Base-by-base conservation (phyloP, 177 flowering plant genomes). In the Vitis hybrid region DNA sequence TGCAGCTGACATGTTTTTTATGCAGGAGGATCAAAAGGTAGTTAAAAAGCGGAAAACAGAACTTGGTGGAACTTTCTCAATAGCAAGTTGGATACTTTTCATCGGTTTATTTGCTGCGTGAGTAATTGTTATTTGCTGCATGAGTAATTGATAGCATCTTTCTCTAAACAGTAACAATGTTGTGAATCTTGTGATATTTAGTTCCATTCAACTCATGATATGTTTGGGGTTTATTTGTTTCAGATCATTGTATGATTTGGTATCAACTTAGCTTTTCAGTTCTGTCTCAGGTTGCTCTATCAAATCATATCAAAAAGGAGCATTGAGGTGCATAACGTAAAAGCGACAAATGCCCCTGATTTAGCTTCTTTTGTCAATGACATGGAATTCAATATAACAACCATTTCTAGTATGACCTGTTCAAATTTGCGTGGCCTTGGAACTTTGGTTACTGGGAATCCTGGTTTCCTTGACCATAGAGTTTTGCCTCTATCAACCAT, bases 321-420 rank as follows among this genome's bases (percentile, higher is more conserved):
- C 11, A 79, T 96, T 48, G 99, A 93, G 79, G 91, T 93, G 76
- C 95, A 88, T 74, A 93, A 83, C 68, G 78, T 96, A 13, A 87
- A 79, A 79, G 93, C 97, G 48, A 60, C 91, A 65, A 91, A 88
- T 86, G 92, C 84, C 45, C 93, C 97, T 56, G 97, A 96, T 60
- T 79, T 96, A 59, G 78, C 78, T 18, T 69, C 88, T 52, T 93
- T 96, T 73, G 52, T 67, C 59, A 96, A 88, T 80, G 97, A 93
- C 75, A 74, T 96, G 89, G 97, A 96, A 66, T 89, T 93, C 68
- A 96, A 91, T 63, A 84, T 96, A 69, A 96, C 98, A 10, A 82
- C 98, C 18, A 50, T 96, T 65, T 96, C 99, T 62, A 86, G 86
- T 65, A 93, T 96, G 99, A 93, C 88, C 79, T 96, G 99, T 75